Evolutionary conservation across 805 yeast genomes (phyloP), one percentile per base, ranked within the genome.

Genomic region (Lipomyces yamanashiensis): DNA sequence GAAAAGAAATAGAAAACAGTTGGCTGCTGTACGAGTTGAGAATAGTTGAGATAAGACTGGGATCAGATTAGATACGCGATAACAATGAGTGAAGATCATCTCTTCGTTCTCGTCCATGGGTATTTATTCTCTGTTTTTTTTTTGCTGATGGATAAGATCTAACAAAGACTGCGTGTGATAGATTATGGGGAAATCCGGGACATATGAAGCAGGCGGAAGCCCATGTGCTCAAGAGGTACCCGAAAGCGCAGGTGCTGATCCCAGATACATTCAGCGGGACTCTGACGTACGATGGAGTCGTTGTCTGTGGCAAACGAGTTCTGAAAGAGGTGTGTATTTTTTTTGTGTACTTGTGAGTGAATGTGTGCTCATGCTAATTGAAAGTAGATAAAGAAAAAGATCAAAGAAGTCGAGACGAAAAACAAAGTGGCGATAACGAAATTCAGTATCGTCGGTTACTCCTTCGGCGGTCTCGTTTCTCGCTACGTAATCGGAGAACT

Each of bases 381-480:
- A 7, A 4, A 8, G 23, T 55, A 61, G 72, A 28, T 82, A 82
- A 15, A 74, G 73, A 12, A 76, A 75, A 62, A 63, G 71, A 78
- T 63, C 74, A 80, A 67, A 75, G 83, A 71, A 82, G 74, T 75
- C 87, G 79, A 66, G 82, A 78, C 70, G 80, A 77, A 64, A 79
- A 71, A 69, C 1, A 73, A 73, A 7, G 75, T 73, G n/a, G 69
- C 64, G 15, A 88, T 89, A 10, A 79, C 80, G 10, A 82, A 85
- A 63, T 81, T 92, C 54, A 87, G 93, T 67, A 78, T 92, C 45
- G 81, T 92, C 1, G 97, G 98, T 0, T 92, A 92, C 74, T 90
- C 96, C 0, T 74, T 92, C 58, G 98, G 98, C n/a, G 98, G 98
- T 0, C 75, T 93, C 39, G 82, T 90, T 15, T 81, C 91, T 0